Evolutionary conservation across 257 asterid species (phyloP).

Genomic region (Verbascum thapsus): DNA sequence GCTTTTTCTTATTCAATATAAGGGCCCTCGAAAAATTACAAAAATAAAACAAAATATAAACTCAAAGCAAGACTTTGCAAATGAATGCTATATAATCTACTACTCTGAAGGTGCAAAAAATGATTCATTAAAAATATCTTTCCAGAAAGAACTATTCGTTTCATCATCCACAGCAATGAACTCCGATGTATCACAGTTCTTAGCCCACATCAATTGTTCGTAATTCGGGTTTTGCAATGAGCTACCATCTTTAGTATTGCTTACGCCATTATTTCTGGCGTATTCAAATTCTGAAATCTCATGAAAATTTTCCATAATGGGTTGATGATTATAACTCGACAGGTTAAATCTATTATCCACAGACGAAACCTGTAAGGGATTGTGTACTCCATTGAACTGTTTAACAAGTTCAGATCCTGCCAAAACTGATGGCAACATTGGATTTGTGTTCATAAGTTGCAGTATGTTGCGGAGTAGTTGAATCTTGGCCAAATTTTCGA

Average conservation of each 20-base stretch:
- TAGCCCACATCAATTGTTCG: background rate
- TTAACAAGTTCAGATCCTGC: constrained; percentile 16
- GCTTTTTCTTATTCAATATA: too few species aligned
- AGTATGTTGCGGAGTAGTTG: constrained; percentile 39
- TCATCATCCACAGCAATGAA: constrained; percentile 41
- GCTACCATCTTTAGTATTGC: too few species aligned
- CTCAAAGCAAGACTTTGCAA: too few species aligned
- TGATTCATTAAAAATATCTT: constrained; percentile 38
- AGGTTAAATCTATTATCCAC: constrained; percentile 9
- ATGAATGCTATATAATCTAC: too few species aligned
- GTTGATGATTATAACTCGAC: constrained; percentile 7
- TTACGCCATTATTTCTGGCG: background rate
- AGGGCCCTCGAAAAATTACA: too few species aligned
- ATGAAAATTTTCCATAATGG: constrained; percentile 19
- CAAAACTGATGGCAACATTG: constrained; percentile 31
- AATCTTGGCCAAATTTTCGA: constrained; percentile 38
- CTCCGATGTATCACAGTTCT: constrained; percentile 20
- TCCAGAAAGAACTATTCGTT: constrained; percentile 46
- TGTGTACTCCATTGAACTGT: constrained; percentile 1
- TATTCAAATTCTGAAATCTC: constrained; percentile 16
- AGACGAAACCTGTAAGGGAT: constrained; percentile 23
- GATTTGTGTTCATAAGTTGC: constrained; percentile 36
- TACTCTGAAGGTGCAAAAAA: constrained; percentile 13
- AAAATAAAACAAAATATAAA: too few species aligned
- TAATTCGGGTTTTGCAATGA: background rate